Percentiles rank a stretch among this genome's conserved stretches.
Conservation (phyloP, 768 basidiomycete genomes). For the Multifurca ochricompacta region DNA sequence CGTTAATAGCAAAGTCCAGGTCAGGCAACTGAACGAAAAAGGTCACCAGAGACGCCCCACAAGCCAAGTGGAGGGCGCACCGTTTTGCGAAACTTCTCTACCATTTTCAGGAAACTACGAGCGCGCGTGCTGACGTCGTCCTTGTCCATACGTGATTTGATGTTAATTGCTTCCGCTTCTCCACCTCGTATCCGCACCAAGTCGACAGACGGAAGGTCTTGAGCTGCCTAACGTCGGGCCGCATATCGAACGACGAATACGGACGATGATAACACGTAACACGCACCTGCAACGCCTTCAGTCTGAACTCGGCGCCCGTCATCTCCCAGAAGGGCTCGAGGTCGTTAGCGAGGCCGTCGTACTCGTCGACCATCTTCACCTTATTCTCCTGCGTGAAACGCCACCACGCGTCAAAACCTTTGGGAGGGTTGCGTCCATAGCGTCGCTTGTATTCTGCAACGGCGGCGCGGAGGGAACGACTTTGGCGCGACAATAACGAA, state of each 20-base stretch:
- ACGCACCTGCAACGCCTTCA: constrained; percentile 51
- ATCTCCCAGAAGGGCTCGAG: constrained; percentile 80
- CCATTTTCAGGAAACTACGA: constrained; percentile 66
- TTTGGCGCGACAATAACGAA: constrained; percentile 62
- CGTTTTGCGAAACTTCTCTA: constrained; percentile 57
- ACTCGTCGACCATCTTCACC: constrained; percentile 84
- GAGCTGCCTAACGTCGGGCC: constrained; percentile 42
- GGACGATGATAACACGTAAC: not conserved
- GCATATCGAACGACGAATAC: not conserved
- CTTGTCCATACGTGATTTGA: constrained; percentile 50
- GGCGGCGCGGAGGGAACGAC: constrained; percentile 69
- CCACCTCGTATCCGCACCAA: constrained; percentile 74
- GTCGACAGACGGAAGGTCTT: constrained; percentile 75
- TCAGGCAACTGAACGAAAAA: constrained; percentile 61
- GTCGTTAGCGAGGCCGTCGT: constrained; percentile 71
- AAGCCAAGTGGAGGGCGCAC: constrained; percentile 31
- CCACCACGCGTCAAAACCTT: constrained; percentile 91
- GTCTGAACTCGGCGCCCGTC: constrained; percentile 61
- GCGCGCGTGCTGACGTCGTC: constrained; percentile 72
- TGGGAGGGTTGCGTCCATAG: constrained; percentile 74
- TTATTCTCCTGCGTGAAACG: constrained; percentile 62
- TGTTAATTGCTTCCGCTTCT: constrained; percentile 46
- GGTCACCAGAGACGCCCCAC: not conserved
- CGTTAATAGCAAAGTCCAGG: constrained; percentile 92
- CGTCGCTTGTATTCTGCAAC: constrained; percentile 74